Evolutionary conservation across 352 stramenopile species (phyloP), one percentile per base, ranked within the genome.

Genomic region (Lagenidium giganteum): DNA sequence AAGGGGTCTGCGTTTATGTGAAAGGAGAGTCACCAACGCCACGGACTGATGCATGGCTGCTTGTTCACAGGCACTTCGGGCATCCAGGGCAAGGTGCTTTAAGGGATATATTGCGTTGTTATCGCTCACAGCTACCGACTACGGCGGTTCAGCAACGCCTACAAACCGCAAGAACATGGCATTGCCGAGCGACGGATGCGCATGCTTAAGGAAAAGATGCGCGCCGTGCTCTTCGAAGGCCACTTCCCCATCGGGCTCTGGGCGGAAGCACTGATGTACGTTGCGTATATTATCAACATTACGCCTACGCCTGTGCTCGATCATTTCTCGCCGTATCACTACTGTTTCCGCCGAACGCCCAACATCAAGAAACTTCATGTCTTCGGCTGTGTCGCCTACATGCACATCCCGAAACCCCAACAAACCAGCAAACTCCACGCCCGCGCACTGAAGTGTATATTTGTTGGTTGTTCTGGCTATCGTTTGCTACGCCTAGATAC

Each of bases 401-500:
- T n/a, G n/a, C n/a, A n/a, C n/a, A n/a, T n/a, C n/a, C n/a, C n/a
- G n/a, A n/a, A n/a, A n/a, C n/a, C n/a, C n/a, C n/a, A n/a, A n/a
- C n/a, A n/a, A n/a, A n/a, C n/a, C n/a, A n/a, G n/a, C 3, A 44
- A 47, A 31, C 9, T 36, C 1, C 32, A 51, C 14, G 42, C 9
- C 2, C 33, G 30, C 4, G 42, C 24, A 27, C 37, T 48, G 33
- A 54, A 63, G 37, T 43, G 35, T 41, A 47, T 57, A 8, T 53
- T 57, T 29, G 25, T 57, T 13, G 54, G 41, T 28, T 63, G 28
- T 24, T 27, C 41, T 5, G 47, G 40, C 37, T 63, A 57, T 31
- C 32, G 35, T 24, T 35, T 57, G 1, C 25, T 51, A 25, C 24
- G 41, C 8, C 28, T 53, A 2, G 24, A 25, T 3, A 29, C 39